These are phyloP conservation scores for Camillea tinctor DNA, from an alignment of 2,329 filamentous ascomycete species.

Conservation along the genomic window DNA sequence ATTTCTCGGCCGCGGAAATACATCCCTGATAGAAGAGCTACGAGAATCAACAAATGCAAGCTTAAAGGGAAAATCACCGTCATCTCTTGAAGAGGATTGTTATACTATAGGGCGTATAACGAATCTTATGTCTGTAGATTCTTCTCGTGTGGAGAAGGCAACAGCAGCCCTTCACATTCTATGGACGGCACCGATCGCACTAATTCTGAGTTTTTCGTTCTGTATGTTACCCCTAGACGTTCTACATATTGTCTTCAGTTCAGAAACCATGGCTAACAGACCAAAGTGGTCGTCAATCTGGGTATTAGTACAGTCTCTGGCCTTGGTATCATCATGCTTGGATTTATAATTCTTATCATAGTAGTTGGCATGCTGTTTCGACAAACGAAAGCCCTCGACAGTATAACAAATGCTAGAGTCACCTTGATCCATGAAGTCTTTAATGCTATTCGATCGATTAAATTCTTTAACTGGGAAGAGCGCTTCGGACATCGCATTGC, in stretches of 20 bases:
- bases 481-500: conserved; percentile 74
- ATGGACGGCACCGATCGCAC: conserved; percentile 80
- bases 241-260: neutral
- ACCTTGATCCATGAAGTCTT: conserved; percentile 86
- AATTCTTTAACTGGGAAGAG: conserved; percentile 89
- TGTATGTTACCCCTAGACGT: conserved; percentile 21
- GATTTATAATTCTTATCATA: conserved; percentile 69
- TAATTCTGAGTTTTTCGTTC: conserved; percentile 73
- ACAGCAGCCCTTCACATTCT: conserved; percentile 82
- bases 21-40: conserved; percentile 41
- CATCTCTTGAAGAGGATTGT: conserved; percentile 39
- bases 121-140: conserved; percentile 89
- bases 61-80: neutral
- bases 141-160: conserved; percentile 82
- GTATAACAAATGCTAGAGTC: conserved; percentile 84
- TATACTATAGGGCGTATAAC: conserved; percentile 87
- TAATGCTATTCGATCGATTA: conserved; percentile 84
- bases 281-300: conserved; percentile 70
- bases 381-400: conserved; percentile 76
- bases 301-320: conserved; percentile 83
- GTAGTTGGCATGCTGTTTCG: conserved; percentile 72
- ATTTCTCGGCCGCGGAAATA: conserved; percentile 64
- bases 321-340: conserved; percentile 73
- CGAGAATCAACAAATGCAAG: neutral
- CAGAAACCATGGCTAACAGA: neutral